Percentiles rank a stretch among this genome's conserved stretches.
These are phyloP conservation scores for Colletotrichum somersetense DNA, from an alignment of 2,329 filamentous ascomycete species.

Conservation along the genomic window DNA sequence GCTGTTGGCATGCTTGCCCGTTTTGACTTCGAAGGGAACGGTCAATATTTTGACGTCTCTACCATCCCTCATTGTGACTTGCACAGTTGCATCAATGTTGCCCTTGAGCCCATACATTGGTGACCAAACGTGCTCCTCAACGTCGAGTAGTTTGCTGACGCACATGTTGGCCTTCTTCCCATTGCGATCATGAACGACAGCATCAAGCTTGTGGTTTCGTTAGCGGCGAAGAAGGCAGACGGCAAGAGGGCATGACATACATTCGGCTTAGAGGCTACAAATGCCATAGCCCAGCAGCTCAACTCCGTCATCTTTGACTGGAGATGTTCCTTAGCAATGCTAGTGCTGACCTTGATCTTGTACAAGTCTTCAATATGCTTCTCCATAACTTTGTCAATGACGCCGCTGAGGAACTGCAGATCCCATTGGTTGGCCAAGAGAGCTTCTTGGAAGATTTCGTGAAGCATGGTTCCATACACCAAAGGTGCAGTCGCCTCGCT, in stretches of 20 bases:
- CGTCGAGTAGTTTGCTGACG: constrained; percentile 92
- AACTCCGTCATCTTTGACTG: constrained; percentile 86
- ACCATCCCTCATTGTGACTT: constrained; percentile 83
- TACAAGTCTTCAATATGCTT: constrained; percentile 91
- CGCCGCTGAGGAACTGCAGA: constrained; percentile 70
- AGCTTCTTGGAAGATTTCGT: constrained; percentile 95
- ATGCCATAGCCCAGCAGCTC: constrained; percentile 84
- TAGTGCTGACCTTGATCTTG: constrained; percentile 81
- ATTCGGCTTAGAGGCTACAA: constrained; percentile 79
- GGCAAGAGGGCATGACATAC: constrained; percentile 56
- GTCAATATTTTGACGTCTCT: constrained; percentile 77
- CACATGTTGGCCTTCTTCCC: constrained; percentile 78
- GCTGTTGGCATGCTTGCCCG: constrained; percentile 84
- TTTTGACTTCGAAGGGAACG: constrained; percentile 96
- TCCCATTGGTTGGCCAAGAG: constrained; percentile 88
- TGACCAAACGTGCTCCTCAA: constrained; percentile 98
- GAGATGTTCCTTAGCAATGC: constrained; percentile 82
- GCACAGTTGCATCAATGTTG: constrained; percentile 96
- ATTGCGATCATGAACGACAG: constrained; percentile 38
- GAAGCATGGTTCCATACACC: constrained; percentile 92
- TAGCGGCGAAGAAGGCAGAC: constrained; percentile 39
- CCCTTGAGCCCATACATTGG: constrained; percentile 97
- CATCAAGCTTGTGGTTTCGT: constrained; percentile 45
- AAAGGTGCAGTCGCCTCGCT: constrained; percentile 83
- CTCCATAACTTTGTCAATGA: constrained; percentile 78